These are phyloP conservation scores for Coemansia sp. DNA, from an alignment of 192 early-diverging fungal genomes.

Conservation along the genomic window DNA sequence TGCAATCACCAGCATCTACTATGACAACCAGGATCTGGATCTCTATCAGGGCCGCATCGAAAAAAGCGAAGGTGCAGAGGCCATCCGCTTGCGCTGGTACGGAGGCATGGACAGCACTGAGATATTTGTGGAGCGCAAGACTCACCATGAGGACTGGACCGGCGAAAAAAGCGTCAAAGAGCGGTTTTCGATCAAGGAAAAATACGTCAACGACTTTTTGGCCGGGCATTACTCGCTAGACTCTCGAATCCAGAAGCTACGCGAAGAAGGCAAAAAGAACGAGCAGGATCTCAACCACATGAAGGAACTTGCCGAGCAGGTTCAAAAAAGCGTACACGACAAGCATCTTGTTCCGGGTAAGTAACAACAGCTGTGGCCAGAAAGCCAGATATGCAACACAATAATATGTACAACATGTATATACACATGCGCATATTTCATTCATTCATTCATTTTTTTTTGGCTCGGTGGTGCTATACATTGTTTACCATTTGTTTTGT, in stretches of 20 bases:
- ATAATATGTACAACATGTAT: not conserved
- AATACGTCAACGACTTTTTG: conserved; percentile 85
- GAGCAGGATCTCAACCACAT: conserved; percentile 77
- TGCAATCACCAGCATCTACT: conserved; percentile 91
- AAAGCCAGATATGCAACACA: not conserved
- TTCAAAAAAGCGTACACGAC: conserved; percentile 66
- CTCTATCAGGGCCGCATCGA: conserved; percentile 87
- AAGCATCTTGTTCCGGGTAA: conserved; percentile 67
- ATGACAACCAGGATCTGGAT: conserved; percentile 88
- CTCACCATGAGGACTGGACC: conserved; percentile 90
- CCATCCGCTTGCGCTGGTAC: conserved; percentile 93
- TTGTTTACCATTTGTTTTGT: not conserved
- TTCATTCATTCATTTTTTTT: not conserved
- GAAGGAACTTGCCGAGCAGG: conserved; percentile 68
- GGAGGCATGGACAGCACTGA: conserved; percentile 83
- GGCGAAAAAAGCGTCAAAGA: conserved; percentile 90
- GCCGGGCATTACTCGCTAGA: conserved; percentile 76
- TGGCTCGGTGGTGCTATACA: conserved; percentile 1
- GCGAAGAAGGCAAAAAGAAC: conserved; percentile 67
- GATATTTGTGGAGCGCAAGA: conserved; percentile 98
- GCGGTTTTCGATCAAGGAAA: conserved; percentile 92
- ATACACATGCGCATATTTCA: not conserved
- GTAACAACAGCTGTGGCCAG: not conserved
- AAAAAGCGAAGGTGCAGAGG: conserved; percentile 84
- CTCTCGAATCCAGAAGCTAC: conserved; percentile 74